Conservation (phyloP, 2,329 filamentous ascomycete genomes). For the Pseudopithomyces chartarum region DNA sequence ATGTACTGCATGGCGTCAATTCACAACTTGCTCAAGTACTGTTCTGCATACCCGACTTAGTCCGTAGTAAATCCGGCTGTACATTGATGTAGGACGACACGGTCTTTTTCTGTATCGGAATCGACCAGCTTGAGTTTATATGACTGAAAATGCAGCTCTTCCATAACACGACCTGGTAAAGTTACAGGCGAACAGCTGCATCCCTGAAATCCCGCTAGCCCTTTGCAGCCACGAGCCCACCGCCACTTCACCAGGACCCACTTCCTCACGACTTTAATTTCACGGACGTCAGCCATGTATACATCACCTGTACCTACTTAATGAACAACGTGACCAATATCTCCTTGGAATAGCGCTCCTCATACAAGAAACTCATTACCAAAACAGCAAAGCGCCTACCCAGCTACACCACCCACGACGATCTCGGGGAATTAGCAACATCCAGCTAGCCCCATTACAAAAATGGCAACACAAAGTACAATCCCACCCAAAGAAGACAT, state of each 20-base stretch:
- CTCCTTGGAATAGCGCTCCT: too few species aligned
- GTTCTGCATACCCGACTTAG: too few species aligned
- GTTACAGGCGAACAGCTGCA: background rate
- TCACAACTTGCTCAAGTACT: too few species aligned
- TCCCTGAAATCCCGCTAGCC: background rate
- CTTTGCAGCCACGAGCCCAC: background rate
- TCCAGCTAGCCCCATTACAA: background rate
- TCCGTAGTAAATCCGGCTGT: too few species aligned
- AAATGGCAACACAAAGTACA: background rate
- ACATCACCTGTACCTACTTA: too few species aligned
- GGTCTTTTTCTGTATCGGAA: too few species aligned
- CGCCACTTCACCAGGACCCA: background rate
- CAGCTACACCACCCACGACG: too few species aligned
- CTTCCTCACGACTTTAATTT: background rate
- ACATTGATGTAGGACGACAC: too few species aligned
- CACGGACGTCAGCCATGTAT: background rate
- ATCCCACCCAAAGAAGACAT: conserved; percentile 10
- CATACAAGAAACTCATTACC: too few species aligned
- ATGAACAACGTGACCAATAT: too few species aligned
- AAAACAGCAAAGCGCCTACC: too few species aligned
- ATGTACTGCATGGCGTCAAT: too few species aligned
- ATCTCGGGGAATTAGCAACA: background rate
- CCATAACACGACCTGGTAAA: background rate
- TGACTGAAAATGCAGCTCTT: background rate
- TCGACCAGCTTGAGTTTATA: background rate